These are phyloP conservation scores for Aurinia saxatilis DNA, from an alignment of 345 rosid species.

Conservation along the genomic window DNA sequence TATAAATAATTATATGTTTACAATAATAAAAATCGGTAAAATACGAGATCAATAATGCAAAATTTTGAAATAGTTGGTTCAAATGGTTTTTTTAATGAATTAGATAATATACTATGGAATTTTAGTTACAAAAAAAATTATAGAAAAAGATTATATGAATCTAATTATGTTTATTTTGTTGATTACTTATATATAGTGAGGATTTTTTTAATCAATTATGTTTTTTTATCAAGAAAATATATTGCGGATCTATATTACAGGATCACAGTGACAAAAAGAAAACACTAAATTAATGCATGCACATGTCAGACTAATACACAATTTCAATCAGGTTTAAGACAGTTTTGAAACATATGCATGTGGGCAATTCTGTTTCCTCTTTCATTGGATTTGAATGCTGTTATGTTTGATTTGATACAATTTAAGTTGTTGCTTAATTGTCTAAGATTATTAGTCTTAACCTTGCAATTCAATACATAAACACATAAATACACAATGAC, in stretches of 20 bases:
- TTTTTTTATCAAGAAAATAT: too few relatives aligned
- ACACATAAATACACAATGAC: background rate
- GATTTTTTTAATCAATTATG: too few relatives aligned
- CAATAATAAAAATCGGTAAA: too few relatives aligned
- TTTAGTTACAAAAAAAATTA: background rate
- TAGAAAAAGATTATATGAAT: background rate
- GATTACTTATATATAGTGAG: background rate
- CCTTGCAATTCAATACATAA: background rate
- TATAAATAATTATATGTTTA: too few relatives aligned
- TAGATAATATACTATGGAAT: too few relatives aligned
- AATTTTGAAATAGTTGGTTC: too few relatives aligned
- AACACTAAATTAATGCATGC: background rate
- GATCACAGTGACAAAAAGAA: background rate
- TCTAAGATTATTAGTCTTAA: too few relatives aligned
- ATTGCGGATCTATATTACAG: background rate
- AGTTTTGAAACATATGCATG: slow-evolving; percentile 24
- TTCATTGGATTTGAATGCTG: background rate
- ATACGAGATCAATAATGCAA: too few relatives aligned
- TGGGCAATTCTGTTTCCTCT: slow-evolving; percentile 1
- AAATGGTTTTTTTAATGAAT: too few relatives aligned
- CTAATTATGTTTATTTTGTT: background rate
- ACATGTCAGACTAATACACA: slow-evolving; percentile 16
- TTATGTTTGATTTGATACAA: slow-evolving; percentile 13
- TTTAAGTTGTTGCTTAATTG: too few relatives aligned
- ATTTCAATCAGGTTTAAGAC: background rate